These are phyloP conservation scores for Panicum virgatum DNA, from an alignment of 202 grass and related monocot genomes.

Conservation along the genomic window DNA sequence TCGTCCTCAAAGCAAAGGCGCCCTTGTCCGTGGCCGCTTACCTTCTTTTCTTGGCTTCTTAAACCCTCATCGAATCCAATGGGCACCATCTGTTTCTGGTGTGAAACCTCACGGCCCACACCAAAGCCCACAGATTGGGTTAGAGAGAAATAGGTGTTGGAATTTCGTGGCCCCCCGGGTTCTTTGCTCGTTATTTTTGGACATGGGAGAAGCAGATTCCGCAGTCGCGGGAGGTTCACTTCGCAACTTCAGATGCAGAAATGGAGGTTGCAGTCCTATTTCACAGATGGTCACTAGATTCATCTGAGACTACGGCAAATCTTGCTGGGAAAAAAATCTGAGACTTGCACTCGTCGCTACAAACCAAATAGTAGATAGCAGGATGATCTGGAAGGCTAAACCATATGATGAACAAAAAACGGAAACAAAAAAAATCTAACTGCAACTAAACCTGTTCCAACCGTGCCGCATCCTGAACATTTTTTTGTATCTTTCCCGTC, in stretches of 20 bases:
- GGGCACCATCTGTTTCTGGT: too few relatives aligned
- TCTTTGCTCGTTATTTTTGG: background rate
- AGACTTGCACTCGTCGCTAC: background rate
- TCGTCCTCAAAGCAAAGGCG: too few relatives aligned
- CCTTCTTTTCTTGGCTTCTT: too few relatives aligned
- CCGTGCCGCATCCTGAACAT: background rate
- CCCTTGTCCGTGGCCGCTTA: too few relatives aligned
- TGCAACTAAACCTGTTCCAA: conserved; percentile 25
- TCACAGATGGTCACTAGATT: background rate
- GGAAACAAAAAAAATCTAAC: background rate
- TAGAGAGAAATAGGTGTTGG: too few relatives aligned
- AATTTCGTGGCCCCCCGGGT: too few relatives aligned
- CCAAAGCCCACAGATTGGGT: too few relatives aligned
- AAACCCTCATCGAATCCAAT: too few relatives aligned
- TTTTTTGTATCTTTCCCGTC: background rate
- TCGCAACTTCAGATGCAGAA: background rate
- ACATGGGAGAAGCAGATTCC: background rate
- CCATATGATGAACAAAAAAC: background rate
- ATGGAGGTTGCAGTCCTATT: background rate
- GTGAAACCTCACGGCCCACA: too few relatives aligned
- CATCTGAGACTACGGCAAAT: background rate
- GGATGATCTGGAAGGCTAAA: background rate
- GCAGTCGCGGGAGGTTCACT: background rate
- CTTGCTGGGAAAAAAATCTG: too few relatives aligned
- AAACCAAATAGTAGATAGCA: too few relatives aligned